Base-by-base conservation (phyloP, 2,329 filamentous ascomycete genomes). In the Coniochaeta ligniaria region DNA sequence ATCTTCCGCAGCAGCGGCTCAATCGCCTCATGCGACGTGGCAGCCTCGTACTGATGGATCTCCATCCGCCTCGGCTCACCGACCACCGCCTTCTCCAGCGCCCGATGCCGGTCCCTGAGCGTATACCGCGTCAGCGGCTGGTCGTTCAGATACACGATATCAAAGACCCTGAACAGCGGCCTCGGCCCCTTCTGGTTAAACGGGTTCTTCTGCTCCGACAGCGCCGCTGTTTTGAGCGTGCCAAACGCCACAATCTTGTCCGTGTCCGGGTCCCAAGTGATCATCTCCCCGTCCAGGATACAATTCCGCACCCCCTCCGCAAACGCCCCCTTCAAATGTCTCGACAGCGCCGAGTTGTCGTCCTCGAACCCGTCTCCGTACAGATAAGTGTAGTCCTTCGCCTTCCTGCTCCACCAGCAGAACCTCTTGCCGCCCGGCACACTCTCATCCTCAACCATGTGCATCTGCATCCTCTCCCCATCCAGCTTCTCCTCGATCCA, bases 401-500 rank as follows among this genome's bases (percentile, higher is more conserved):
- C 94, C 74, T 96, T 98, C 58, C 95, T 84, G 2, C 94, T 98
- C 92, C 93, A 99, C 73, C 96, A 99, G 35, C 80, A 81, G 71
- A 98, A 97, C 22, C 79, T 80, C 60, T 81, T 86, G 0, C 91
- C 91, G 0, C 92, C 92, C 0, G 85, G 82, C 0, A 86, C 76
- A 0, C 73, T 75, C 3, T 85, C 77, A 65, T 97, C 91, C 61
- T 89, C 80, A 14, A 84, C 74, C 89, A 98, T 93, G 73, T 99
- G 95, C 71, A 99, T 82, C 73, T 99, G 95, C 88, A 99, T 97
- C 28, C 95, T 85, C 75, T 99, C 95, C 1, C 95, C 95, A 66
- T 99, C 95, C 9, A 99, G 79, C 74, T 99, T 99, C 75, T 99
- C 95, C 73, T 99, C 95, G 56, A 98, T 95, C 92, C 93, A 98